A percentile compares a stretch with the other conserved stretches of the same genome.
Evolutionary conservation across 2,329 filamentous ascomycete genomes (phyloP).

Genomic region (Paecilomyces sp.): DNA sequence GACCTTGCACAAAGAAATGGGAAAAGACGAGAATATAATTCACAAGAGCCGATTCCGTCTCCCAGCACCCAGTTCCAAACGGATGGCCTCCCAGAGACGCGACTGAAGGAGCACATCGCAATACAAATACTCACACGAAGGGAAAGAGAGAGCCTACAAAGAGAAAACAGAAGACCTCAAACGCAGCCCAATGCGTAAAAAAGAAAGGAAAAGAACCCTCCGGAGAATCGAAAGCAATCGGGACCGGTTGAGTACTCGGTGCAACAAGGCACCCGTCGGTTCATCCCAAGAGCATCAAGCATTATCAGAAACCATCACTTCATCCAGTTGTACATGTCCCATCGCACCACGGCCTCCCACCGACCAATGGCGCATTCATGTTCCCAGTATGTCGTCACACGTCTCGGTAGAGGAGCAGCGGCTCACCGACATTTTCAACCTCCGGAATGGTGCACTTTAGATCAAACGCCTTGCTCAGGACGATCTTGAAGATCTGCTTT

Average conservation of each 20-base stretch:
- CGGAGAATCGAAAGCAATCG: slow-evolving; percentile 2
- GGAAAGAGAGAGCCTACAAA: slow-evolving; percentile 1
- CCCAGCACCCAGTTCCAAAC: background rate
- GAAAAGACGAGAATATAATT: background rate
- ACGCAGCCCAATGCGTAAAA: slow-evolving; percentile 16
- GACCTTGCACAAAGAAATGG: background rate
- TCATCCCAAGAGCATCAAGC: slow-evolving; percentile 2
- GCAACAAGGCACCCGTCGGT: background rate
- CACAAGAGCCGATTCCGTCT: background rate
- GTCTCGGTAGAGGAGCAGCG: slow-evolving; percentile 81
- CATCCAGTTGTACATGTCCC: slow-evolving; percentile 28
- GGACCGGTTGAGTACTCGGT: background rate
- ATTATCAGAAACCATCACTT: slow-evolving; percentile 26
- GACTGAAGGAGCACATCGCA: background rate
- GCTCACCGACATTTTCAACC: slow-evolving; percentile 96
- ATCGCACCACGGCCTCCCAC: slow-evolving; percentile 11
- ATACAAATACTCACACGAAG: slow-evolving; percentile 2
- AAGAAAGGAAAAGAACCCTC: slow-evolving; percentile 3
- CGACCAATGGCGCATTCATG: slow-evolving; percentile 14
- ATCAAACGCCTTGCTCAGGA: slow-evolving; percentile 96
- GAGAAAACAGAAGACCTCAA: slow-evolving; percentile 8
- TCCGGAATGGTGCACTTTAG: slow-evolving; percentile 98
- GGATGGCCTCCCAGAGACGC: background rate
- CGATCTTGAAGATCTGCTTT: slow-evolving; percentile 94
- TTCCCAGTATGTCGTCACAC: slow-evolving; percentile 9